phyloP scores from a whole-genome alignment of 1,139 yeast genomes.

The Candida neerlandica region DNA sequence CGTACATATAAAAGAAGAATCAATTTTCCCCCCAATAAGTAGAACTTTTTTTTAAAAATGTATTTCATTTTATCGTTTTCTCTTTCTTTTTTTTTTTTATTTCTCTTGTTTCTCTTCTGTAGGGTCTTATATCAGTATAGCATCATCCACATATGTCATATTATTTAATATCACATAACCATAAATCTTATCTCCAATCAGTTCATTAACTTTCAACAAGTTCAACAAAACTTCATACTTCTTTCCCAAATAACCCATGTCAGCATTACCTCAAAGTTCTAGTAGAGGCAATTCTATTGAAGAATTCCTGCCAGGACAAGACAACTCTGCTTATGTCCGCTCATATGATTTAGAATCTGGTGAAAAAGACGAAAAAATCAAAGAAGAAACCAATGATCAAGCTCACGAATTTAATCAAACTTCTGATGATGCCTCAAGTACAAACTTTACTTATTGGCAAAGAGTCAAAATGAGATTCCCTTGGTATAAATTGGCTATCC shows the following conservation, averaged over 20 bases:
- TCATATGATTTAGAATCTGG: constrained; percentile 9
- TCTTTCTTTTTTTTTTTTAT: constrained; percentile 2
- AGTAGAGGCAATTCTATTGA: constrained; percentile 5
- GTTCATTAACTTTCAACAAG: constrained; percentile 13
- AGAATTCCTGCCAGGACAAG: constrained; percentile 6
- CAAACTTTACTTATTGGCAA: constrained; percentile 11
- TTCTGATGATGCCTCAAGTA: constrained; percentile 2
- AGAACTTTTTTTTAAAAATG: neutral
- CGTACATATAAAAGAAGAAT: constrained; percentile 2
- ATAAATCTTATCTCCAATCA: constrained; percentile 18
- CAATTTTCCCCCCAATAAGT: neutral
- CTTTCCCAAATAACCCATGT: neutral
- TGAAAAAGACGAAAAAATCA: constrained; percentile 3
- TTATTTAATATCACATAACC: constrained; percentile 17
- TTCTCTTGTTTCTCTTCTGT: constrained; percentile 2
- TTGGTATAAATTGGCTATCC: constrained; percentile 26
- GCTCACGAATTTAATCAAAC: constrained; percentile 9
- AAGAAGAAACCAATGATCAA: constrained; percentile 4
- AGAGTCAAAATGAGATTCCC: constrained; percentile 26
- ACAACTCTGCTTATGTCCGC: neutral
- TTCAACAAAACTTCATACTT: neutral
- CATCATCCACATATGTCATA: constrained; percentile 13
- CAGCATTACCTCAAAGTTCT: neutral
- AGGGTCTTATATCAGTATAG: constrained; percentile 1
- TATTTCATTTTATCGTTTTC: neutral